Conservation (phyloP, 352 stramenopile genomes). For the Phytopythium sindhum region DNA sequence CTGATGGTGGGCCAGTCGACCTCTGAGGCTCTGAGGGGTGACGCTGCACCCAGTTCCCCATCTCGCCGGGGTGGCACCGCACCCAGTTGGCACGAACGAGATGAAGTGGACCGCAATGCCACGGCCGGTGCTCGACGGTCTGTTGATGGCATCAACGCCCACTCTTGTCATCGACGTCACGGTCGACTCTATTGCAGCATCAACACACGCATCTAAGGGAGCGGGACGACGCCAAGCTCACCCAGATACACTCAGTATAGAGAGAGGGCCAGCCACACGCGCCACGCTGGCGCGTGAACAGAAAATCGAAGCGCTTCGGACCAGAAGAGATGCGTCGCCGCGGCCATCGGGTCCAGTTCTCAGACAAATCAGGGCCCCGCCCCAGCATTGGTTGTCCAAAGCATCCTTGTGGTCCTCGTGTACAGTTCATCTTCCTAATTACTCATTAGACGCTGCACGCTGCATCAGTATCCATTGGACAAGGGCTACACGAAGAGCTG, state of each 20-base stretch:
- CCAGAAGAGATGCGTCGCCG: too few species aligned
- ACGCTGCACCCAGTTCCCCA: not conserved
- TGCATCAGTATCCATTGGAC: too few species aligned
- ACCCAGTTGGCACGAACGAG: constrained; percentile 1
- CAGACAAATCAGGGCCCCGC: not conserved
- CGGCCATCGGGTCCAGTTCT: not conserved
- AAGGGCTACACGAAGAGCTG: too few species aligned
- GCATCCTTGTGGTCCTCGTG: too few species aligned
- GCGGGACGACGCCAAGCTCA: too few species aligned
- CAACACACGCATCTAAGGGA: too few species aligned
- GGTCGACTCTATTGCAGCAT: not conserved
- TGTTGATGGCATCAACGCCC: too few species aligned
- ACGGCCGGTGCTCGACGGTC: too few species aligned
- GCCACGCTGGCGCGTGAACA: not conserved
- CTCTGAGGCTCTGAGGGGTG: not conserved
- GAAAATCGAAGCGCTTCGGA: not conserved
- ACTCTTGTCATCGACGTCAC: not conserved
- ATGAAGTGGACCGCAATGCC: too few species aligned
- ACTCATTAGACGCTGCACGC: not conserved
- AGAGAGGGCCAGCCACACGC: too few species aligned
- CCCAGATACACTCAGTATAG: too few species aligned
- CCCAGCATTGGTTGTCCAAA: not conserved
- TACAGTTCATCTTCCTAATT: not conserved
- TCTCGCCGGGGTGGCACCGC: not conserved
- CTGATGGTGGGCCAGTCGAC: not conserved